These are phyloP conservation scores for Pleoardoris graminearum DNA, from an alignment of 2,329 filamentous ascomycete genomes.

Conservation along the genomic window DNA sequence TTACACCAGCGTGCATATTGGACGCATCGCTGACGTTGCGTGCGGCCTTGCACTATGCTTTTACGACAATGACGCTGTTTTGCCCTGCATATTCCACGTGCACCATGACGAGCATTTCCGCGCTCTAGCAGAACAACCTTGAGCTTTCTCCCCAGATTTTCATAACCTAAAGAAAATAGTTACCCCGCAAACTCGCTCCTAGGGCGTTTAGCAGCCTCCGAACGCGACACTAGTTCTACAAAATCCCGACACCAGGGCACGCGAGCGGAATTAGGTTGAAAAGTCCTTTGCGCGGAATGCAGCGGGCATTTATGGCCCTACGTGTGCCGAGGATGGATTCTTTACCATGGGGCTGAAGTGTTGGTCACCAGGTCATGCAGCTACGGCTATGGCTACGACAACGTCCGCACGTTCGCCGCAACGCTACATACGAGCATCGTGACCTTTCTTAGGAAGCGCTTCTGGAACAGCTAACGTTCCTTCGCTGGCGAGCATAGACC, in stretches of 20 bases:
- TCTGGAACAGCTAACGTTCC: conserved; percentile 11
- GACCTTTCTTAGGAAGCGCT: conserved; percentile 26
- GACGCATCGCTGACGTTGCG: not conserved
- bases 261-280: not conserved
- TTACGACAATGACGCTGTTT: not conserved
- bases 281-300: conserved; percentile 7
- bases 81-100: not conserved
- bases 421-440: conserved; percentile 36
- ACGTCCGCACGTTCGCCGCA: conserved; percentile 31
- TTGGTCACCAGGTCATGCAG: conserved; percentile 24
- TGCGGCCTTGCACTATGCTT: not conserved
- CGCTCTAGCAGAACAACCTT: not conserved
- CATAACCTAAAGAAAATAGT: conserved; percentile 34
- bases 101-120: not conserved
- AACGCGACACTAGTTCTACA: conserved; percentile 10
- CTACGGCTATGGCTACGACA: conserved; percentile 15
- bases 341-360: conserved; percentile 18
- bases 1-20: not conserved
- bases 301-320: conserved; percentile 24
- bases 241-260: not conserved
- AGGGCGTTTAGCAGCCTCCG: not conserved
- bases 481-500: conserved; percentile 17
- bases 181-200: conserved; percentile 42
- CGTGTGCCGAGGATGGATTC: conserved; percentile 10
- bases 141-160: conserved; percentile 20